Conservation (phyloP, 2,329 filamentous ascomycete species). For the Diplocarpon mali region DNA sequence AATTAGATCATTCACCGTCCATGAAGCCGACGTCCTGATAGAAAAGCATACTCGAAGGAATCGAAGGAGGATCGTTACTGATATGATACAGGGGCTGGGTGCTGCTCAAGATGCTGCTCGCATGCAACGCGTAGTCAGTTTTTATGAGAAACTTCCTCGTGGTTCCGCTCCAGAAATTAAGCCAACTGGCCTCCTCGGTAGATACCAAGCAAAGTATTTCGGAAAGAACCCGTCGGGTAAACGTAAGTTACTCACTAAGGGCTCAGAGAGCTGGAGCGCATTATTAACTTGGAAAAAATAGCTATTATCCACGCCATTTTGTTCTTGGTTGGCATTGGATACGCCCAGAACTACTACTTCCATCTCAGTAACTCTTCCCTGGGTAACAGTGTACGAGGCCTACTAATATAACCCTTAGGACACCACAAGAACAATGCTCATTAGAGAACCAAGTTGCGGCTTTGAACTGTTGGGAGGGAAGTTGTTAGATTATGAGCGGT, state of each 20-base stretch:
- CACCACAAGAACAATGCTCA: conserved; percentile 99
- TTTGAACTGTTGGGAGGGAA: conserved; percentile 1
- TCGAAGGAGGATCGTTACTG: conserved; percentile 14
- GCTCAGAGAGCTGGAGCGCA: conserved; percentile 1
- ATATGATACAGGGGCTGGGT: conserved; percentile 69
- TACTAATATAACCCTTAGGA: conserved; percentile 42
- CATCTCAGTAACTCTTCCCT: conserved; percentile 60
- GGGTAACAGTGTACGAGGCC: neutral
- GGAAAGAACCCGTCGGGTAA: conserved; percentile 82
- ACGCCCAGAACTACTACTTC: conserved; percentile 99
- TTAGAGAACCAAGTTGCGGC: conserved; percentile 39
- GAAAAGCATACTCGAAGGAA: neutral
- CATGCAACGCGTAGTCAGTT: conserved; percentile 96
- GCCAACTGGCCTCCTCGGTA: conserved; percentile 69
- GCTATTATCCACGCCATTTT: conserved; percentile 82
- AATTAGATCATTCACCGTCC: neutral
- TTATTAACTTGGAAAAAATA: conserved; percentile 32
- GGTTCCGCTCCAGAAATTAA: conserved; percentile 77
- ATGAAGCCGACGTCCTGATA: neutral
- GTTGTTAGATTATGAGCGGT: conserved; percentile 21
- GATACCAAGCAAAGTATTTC: conserved; percentile 89
- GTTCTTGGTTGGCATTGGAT: conserved; percentile 69
- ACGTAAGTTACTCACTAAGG: conserved; percentile 53
- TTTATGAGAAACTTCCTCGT: conserved; percentile 97
- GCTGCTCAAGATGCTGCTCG: conserved; percentile 89